Evolutionary conservation across 1,139 yeast species (phyloP).

Genomic region (Yamadazyma triangularis): DNA sequence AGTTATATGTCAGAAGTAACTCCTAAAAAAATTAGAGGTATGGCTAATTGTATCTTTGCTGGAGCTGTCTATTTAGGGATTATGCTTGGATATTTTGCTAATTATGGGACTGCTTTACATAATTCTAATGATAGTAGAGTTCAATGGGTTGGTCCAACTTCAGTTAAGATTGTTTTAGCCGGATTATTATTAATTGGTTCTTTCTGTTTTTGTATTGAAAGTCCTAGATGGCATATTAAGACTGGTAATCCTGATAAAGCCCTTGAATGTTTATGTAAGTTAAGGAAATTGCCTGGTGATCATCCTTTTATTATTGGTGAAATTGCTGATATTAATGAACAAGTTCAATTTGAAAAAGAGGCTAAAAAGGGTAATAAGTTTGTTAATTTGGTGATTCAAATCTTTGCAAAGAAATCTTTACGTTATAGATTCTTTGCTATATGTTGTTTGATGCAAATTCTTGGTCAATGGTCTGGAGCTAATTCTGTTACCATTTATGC

Average conservation of each 20-base stretch:
- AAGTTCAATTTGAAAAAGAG: conserved; percentile 33
- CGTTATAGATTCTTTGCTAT: conserved; percentile 43
- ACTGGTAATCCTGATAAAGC: conserved; percentile 32
- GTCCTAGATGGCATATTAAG: conserved; percentile 46
- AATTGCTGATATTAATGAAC: conserved; percentile 47
- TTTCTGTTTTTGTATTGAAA: conserved; percentile 33
- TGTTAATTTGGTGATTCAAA: conserved; percentile 24
- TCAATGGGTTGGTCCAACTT: conserved; percentile 37
- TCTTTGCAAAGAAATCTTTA: conserved; percentile 28
- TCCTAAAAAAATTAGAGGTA: conserved; percentile 50
- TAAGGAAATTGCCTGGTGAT: conserved; percentile 47
- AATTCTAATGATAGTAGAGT: conserved; percentile 21
- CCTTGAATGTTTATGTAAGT: conserved; percentile 31
- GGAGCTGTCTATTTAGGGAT: conserved; percentile 56
- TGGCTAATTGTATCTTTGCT: conserved; percentile 46
- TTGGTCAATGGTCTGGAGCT: conserved; percentile 64
- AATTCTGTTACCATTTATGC: conserved; percentile 61
- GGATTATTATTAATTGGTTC: conserved; percentile 37
- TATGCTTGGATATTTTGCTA: conserved; percentile 48
- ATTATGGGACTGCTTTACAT: conserved; percentile 38
- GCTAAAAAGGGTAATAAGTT: conserved; percentile 18
- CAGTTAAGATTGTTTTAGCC: conserved; percentile 38
- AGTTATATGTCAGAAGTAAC: conserved; percentile 50
- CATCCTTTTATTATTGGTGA: conserved; percentile 52
- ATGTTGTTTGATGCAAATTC: conserved; percentile 42